These are phyloP conservation scores for Quercus robur DNA, from an alignment of 306 rosid species.

Conservation along the genomic window DNA sequence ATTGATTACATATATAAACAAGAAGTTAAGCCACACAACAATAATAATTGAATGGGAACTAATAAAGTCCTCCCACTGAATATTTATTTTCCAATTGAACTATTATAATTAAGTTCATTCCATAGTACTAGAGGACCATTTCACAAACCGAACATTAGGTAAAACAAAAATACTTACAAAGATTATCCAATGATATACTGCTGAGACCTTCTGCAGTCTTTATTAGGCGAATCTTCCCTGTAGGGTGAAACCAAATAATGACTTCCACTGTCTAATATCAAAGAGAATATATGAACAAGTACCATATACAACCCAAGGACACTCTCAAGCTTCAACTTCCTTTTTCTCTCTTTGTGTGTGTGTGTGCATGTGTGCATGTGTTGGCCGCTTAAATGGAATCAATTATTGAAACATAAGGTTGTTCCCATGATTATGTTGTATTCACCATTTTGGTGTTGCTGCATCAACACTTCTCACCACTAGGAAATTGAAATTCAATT, in stretches of 20 bases:
- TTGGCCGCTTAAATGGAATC: background rate
- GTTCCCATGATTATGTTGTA: background rate
- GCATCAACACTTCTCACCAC: background rate
- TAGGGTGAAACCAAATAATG: constrained; percentile 18
- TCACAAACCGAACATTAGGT: constrained; percentile 1
- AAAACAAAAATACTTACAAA: constrained; percentile 47
- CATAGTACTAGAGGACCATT: background rate
- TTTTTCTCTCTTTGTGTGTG: background rate
- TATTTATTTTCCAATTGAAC: background rate
- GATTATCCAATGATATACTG: constrained; percentile 58
- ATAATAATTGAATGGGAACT: no score
- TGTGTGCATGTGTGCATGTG: background rate
- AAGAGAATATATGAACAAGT: constrained; percentile 1
- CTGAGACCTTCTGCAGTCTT: constrained; percentile 57
- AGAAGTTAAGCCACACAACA: no score
- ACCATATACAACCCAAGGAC: background rate
- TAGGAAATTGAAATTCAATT: background rate
- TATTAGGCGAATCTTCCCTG: constrained; percentile 75
- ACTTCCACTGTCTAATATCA: background rate
- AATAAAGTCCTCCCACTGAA: background rate
- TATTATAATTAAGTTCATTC: background rate
- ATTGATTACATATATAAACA: background rate
- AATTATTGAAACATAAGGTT: background rate
- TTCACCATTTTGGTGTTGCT: background rate
- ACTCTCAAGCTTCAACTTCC: background rate